phyloP scores from a whole-genome alignment of 2,329 filamentous ascomycete genomes.

The Allantophomopsis lycopodina region DNA sequence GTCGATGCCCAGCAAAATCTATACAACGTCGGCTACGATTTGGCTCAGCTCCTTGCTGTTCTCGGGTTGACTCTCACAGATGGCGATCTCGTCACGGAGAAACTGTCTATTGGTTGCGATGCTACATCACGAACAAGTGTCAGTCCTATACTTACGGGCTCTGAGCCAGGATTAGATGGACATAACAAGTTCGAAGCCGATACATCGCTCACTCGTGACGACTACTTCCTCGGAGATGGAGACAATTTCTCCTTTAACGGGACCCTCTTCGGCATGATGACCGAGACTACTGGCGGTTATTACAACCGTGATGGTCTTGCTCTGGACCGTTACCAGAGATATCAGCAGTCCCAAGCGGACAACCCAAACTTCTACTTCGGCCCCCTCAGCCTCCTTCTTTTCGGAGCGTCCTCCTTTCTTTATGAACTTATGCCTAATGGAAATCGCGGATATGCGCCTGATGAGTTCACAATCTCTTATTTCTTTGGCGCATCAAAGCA shows the following conservation, averaged over 20 bases:
- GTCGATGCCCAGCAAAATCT: slow-evolving; percentile 20
- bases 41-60: slow-evolving; percentile 20
- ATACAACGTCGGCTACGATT: slow-evolving; percentile 25
- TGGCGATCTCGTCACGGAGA: slow-evolving; percentile 24
- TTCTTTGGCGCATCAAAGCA: slow-evolving; percentile 27
- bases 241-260: slow-evolving; percentile 34
- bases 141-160: neutral
- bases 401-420: slow-evolving; percentile 26
- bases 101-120: slow-evolving; percentile 26
- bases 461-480: slow-evolving; percentile 20
- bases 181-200: slow-evolving; percentile 39
- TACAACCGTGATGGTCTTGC: slow-evolving; percentile 19
- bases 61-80: slow-evolving; percentile 26
- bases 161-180: slow-evolving; percentile 12
- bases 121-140: slow-evolving; percentile 19
- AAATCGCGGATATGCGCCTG: slow-evolving; percentile 16
- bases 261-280: slow-evolving; percentile 31
- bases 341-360: slow-evolving; percentile 26
- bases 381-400: slow-evolving; percentile 31
- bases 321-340: slow-evolving; percentile 26
- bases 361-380: slow-evolving; percentile 39
- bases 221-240: slow-evolving; percentile 30
- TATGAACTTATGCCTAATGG: slow-evolving; percentile 26
- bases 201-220: slow-evolving; percentile 32
- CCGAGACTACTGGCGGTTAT: slow-evolving; percentile 24